Evolutionary conservation across 177 flowering plant species (phyloP).

Genomic region (Telopea speciosissima): DNA sequence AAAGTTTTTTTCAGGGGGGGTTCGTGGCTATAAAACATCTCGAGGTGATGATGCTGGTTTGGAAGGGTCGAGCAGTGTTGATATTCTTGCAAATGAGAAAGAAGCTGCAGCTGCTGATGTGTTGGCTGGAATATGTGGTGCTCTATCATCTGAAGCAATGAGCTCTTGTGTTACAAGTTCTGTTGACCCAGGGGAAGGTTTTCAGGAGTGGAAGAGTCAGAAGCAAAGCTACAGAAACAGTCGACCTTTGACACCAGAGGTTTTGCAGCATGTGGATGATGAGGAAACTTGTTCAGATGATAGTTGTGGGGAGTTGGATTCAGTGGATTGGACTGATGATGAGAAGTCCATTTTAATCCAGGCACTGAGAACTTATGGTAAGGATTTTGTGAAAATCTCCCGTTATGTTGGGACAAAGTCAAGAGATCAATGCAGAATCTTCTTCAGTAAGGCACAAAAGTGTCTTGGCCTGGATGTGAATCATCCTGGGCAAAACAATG

Average conservation of each 20-base stretch:
- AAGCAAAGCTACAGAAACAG: conserved; percentile 29
- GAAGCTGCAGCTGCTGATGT: conserved; percentile 84
- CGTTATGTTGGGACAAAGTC: conserved; percentile 64
- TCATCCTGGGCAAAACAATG: conserved; percentile 30
- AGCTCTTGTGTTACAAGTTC: conserved; percentile 83
- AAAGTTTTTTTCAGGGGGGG: conserved; percentile 24
- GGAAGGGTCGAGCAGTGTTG: conserved; percentile 34
- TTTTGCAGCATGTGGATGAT: conserved; percentile 52
- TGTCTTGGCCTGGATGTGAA: conserved; percentile 74
- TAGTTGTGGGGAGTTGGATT: conserved; percentile 76
- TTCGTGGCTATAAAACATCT: conserved; percentile 16
- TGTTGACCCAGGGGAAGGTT: conserved; percentile 59
- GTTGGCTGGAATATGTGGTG: conserved; percentile 80
- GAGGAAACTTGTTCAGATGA: conserved; percentile 84
- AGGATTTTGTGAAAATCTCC: conserved; percentile 75
- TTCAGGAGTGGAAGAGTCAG: conserved; percentile 40
- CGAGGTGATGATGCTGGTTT: conserved; percentile 22
- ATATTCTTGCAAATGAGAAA: conserved; percentile 42
- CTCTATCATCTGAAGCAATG: conserved; percentile 83
- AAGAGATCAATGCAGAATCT: conserved; percentile 75
- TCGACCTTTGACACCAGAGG: conserved; percentile 48
- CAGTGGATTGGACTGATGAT: conserved; percentile 86
- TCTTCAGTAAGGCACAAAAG: conserved; percentile 86
- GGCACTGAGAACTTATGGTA: conserved; percentile 70
- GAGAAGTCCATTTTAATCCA: conserved; percentile 73